Evolutionary conservation across 192 early-diverging fungal species (phyloP).

Genomic region (Pilaira anomala): DNA sequence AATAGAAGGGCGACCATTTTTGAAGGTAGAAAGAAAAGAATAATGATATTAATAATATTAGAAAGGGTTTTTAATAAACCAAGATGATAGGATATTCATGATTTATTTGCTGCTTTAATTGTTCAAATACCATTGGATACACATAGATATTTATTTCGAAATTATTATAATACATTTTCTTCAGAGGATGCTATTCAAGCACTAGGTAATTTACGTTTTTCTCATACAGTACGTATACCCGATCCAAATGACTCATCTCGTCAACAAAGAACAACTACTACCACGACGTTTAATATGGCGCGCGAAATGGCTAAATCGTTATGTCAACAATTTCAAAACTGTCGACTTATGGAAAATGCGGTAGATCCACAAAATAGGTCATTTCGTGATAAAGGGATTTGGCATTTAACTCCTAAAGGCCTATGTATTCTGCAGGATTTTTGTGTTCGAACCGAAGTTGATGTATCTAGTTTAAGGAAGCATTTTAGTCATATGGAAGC

Average conservation of each 20-base stretch:
- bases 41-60: background rate
- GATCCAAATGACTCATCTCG: constrained; percentile 50
- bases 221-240: constrained; percentile 41
- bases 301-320: constrained; percentile 53
- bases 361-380: constrained; percentile 38
- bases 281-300: constrained; percentile 56
- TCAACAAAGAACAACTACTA: constrained; percentile 49
- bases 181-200: constrained; percentile 53
- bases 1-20: constrained; percentile 54
- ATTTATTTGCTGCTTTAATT: constrained; percentile 55
- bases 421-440: constrained; percentile 41
- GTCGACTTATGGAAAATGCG: constrained; percentile 46
- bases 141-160: constrained; percentile 48
- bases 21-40: constrained; percentile 42
- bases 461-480: constrained; percentile 14
- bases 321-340: constrained; percentile 56
- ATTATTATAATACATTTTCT: constrained; percentile 50
- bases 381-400: constrained; percentile 41
- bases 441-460: constrained; percentile 25
- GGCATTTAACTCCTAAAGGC: constrained; percentile 49
- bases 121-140: constrained; percentile 47
- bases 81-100: constrained; percentile 49
- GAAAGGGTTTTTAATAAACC: background rate
- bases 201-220: constrained; percentile 45
- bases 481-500: constrained; percentile 22